Conservation (phyloP, 352 stramenopile species). For the Phytopythium aichiense region DNA sequence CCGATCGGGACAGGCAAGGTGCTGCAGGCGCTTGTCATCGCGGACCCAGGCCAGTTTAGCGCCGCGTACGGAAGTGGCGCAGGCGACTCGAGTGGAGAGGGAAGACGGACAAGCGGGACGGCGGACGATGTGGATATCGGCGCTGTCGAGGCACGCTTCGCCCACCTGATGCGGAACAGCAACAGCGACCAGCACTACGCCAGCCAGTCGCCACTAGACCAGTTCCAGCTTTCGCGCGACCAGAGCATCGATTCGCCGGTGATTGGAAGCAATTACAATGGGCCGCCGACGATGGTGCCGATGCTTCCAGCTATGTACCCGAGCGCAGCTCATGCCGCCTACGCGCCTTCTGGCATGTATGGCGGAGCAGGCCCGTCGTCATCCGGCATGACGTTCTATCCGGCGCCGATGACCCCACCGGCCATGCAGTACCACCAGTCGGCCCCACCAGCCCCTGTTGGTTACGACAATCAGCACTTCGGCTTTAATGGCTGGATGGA, state of each 20-base stretch:
- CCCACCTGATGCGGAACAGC: constrained; percentile 69
- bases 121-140: constrained; percentile 68
- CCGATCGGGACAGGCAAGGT: constrained; percentile 40
- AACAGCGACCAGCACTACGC: constrained; percentile 22
- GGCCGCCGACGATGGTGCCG: background rate
- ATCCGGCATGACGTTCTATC: constrained; percentile 11
- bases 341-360: constrained; percentile 9
- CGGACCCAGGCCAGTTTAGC: constrained; percentile 62
- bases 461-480: background rate
- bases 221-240: background rate
- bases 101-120: constrained; percentile 1
- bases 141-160: constrained; percentile 72
- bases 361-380: constrained; percentile 12
- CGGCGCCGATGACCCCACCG: constrained; percentile 3
- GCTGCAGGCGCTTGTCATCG: constrained; percentile 66
- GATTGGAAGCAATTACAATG: background rate
- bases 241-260: background rate
- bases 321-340: background rate
- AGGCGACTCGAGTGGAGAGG: background rate
- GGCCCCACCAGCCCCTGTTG: background rate
- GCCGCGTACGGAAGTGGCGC: constrained; percentile 32
- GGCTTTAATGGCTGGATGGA: constrained; percentile 8
- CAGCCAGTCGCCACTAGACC: constrained; percentile 9
- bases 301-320: constrained; percentile 15
- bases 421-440: background rate